These are phyloP conservation scores for Calonectria henricotiae DNA, from an alignment of 2,329 filamentous ascomycete species.

Conservation along the genomic window DNA sequence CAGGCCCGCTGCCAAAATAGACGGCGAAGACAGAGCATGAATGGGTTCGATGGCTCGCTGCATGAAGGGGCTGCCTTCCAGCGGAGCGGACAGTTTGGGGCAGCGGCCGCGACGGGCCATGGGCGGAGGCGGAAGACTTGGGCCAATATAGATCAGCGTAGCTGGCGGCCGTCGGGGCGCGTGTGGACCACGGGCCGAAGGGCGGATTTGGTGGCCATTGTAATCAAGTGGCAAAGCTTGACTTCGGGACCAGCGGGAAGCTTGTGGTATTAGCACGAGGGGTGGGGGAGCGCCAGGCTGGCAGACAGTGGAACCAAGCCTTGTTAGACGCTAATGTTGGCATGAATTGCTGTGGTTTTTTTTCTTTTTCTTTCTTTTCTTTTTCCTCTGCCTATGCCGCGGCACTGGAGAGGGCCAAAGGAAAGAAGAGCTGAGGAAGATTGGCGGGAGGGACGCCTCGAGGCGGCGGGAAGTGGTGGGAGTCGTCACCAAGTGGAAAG, in stretches of 20 bases:
- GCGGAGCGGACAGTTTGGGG: not conserved
- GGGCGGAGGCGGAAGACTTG: slow-evolving; percentile 7
- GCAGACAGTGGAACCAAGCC: slow-evolving; percentile 26
- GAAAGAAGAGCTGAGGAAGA: slow-evolving; percentile 4
- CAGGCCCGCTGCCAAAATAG: not conserved
- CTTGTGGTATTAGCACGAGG: slow-evolving; percentile 37
- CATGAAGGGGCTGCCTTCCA: not conserved
- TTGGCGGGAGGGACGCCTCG: slow-evolving; percentile 19
- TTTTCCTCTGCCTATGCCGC: slow-evolving; percentile 6
- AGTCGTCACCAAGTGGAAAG: slow-evolving; percentile 11
- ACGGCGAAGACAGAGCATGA: not conserved
- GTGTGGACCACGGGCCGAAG: slow-evolving; percentile 27
- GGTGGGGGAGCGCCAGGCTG: not conserved
- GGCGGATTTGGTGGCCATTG: slow-evolving; percentile 23
- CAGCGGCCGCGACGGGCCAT: not conserved
- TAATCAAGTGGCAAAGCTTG: slow-evolving; percentile 43
- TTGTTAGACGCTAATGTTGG: slow-evolving; percentile 20
- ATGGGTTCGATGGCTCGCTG: not conserved
- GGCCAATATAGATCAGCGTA: slow-evolving; percentile 15
- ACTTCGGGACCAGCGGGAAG: slow-evolving; percentile 42
- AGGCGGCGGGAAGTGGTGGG: slow-evolving; percentile 14
- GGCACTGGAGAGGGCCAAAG: slow-evolving; percentile 2
- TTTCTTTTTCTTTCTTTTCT: slow-evolving; percentile 11
- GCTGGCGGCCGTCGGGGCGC: slow-evolving; percentile 28
- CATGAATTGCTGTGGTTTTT: slow-evolving; percentile 11